These are phyloP conservation scores for Lentinula detonsa DNA, from an alignment of 768 basidiomycete genomes.

Conservation along the genomic window DNA sequence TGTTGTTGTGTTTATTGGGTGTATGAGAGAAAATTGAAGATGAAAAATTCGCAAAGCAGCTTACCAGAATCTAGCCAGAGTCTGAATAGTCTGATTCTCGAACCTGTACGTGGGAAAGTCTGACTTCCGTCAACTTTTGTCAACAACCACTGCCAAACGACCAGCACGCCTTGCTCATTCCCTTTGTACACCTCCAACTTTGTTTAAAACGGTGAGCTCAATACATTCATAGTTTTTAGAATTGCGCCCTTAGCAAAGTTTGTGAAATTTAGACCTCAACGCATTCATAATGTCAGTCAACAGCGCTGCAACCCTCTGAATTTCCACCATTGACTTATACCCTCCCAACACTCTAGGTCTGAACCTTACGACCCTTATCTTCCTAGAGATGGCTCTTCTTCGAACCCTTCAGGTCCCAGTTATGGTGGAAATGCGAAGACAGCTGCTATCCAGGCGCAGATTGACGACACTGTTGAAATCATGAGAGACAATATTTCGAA, in stretches of 20 bases:
- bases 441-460: constrained; percentile 93
- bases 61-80: not conserved
- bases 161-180: not conserved
- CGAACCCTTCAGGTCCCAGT: constrained; percentile 42
- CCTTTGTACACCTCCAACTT: constrained; percentile 15
- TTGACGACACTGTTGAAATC: constrained; percentile 93
- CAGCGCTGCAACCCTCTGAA: constrained; percentile 8
- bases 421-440: constrained; percentile 73
- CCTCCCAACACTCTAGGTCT: constrained; percentile 52
- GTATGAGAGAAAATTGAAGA: not conserved
- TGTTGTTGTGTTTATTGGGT: not conserved
- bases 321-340: constrained; percentile 6
- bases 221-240: not conserved
- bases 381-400: constrained; percentile 71
- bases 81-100: not conserved
- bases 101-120: not conserved
- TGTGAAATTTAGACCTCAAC: constrained; percentile 21
- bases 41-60: not conserved
- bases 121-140: not conserved
- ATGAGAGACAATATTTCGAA: constrained; percentile 98
- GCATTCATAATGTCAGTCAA: constrained; percentile 32
- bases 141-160: not conserved
- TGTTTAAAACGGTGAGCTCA: constrained; percentile 36
- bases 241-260: not conserved
- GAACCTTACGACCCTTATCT: constrained; percentile 99